Conservation (phyloP, 73 alveolate genomes). For the Blepharisma stoltei region DNA sequence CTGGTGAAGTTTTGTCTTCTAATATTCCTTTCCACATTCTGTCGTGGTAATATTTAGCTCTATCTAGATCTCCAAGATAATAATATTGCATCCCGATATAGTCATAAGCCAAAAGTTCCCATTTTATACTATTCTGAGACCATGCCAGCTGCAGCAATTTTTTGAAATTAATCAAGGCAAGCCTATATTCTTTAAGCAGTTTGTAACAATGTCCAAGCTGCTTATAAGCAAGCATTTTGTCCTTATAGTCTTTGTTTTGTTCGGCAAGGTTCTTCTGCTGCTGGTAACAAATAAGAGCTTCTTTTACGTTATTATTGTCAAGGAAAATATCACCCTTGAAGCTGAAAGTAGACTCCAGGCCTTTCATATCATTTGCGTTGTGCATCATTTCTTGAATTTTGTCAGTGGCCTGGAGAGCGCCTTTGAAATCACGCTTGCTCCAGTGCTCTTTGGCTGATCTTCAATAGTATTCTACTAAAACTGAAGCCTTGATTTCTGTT, state of each 20-base stretch:
- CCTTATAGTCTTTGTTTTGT: slow-evolving; percentile 28
- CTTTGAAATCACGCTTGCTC: background rate
- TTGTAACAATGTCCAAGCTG: slow-evolving; percentile 45
- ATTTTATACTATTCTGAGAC: slow-evolving; percentile 36
- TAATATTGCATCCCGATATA: slow-evolving; percentile 45
- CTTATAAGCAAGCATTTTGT: slow-evolving; percentile 43
- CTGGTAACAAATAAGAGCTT: slow-evolving; percentile 39
- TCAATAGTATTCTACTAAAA: too few relatives aligned
- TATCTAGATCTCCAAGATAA: slow-evolving; percentile 52
- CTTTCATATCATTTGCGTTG: slow-evolving; percentile 26
- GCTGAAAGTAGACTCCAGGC: slow-evolving; percentile 26
- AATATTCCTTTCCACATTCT: slow-evolving; percentile 50
- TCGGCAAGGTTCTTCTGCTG: slow-evolving; percentile 40
- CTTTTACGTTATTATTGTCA: slow-evolving; percentile 32
- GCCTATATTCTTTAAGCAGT: slow-evolving; percentile 37
- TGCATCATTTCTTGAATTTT: background rate
- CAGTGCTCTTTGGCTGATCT: too few relatives aligned
- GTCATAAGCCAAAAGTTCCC: slow-evolving; percentile 55
- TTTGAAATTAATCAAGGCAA: slow-evolving; percentile 48
- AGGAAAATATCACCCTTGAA: slow-evolving; percentile 31
- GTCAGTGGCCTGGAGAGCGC: background rate
- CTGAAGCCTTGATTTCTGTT: too few relatives aligned
- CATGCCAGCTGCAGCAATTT: slow-evolving; percentile 49
- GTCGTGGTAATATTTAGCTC: slow-evolving; percentile 53
- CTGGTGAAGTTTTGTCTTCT: slow-evolving; percentile 45